These are phyloP conservation scores for Cryptococcus sp. DNA, from an alignment of 1,284 basidiomycete genomes.

Conservation along the genomic window DNA sequence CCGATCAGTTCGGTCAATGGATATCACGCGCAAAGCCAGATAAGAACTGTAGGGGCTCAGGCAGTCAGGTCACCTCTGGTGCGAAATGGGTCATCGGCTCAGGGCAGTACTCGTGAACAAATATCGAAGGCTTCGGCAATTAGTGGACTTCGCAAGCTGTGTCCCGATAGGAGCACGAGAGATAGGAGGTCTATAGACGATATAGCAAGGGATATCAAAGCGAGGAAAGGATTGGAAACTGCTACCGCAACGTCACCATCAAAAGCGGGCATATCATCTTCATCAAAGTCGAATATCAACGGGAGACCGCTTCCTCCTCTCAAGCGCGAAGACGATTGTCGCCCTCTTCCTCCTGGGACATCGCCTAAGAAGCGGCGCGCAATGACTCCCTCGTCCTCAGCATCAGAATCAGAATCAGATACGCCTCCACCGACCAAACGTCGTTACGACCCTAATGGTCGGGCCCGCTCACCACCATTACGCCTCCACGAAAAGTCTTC, in stretches of 20 bases:
- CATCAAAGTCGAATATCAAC: conserved; percentile 8
- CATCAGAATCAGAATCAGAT: not conserved
- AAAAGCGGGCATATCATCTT: not conserved
- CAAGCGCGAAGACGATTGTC: conserved; percentile 11
- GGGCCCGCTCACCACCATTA: conserved; percentile 7
- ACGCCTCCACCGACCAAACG: conserved; percentile 3
- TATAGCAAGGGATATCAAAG: conserved; percentile 41
- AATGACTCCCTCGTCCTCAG: conserved; percentile 8
- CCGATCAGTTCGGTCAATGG: not conserved
- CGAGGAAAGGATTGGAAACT: conserved; percentile 15
- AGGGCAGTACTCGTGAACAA: conserved; percentile 4
- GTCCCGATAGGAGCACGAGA: conserved; percentile 39
- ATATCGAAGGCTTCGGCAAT: conserved; percentile 24
- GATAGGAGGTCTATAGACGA: conserved; percentile 45
- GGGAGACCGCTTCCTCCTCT: conserved; percentile 10
- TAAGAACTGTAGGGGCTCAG: not conserved
- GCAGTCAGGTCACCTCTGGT: conserved; percentile 7
- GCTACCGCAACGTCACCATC: not conserved
- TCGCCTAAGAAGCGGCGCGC: conserved; percentile 2
- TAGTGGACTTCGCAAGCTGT: conserved; percentile 32
- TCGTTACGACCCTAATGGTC: conserved; percentile 1
- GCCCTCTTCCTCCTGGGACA: conserved; percentile 8
- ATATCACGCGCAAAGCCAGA: too few relatives aligned
- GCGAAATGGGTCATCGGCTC: conserved; percentile 5
- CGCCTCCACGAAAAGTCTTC: conserved; percentile 9